A percentile compares a stretch with the other conserved stretches of the same genome.
Evolutionary conservation across 2,329 filamentous ascomycete species (phyloP).

Genomic region (Thelonectria rubi): DNA sequence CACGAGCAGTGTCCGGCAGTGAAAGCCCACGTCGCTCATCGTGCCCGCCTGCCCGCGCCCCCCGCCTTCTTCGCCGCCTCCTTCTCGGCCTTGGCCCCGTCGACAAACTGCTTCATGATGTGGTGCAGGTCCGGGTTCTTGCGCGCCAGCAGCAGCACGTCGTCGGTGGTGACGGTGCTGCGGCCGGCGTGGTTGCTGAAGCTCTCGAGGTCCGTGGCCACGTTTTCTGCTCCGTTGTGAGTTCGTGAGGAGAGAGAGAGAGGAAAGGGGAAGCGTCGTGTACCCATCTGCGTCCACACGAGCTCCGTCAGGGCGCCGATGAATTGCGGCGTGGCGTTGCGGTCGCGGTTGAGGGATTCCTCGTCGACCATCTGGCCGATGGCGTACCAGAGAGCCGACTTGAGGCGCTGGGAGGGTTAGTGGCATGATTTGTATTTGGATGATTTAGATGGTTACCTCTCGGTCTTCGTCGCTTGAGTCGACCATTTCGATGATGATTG

Average conservation of each 20-base stretch:
- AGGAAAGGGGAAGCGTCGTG: not conserved
- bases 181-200: constrained; percentile 80
- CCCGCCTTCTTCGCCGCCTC: constrained; percentile 39
- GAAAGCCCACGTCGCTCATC: no score
- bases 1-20: no score
- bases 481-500: constrained; percentile 41
- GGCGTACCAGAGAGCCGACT: constrained; percentile 84
- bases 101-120: constrained; percentile 76
- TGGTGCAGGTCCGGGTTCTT: constrained; percentile 86
- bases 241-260: not conserved
- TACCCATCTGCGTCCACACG: constrained; percentile 87
- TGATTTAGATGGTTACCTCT: constrained; percentile 44
- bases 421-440: not conserved
- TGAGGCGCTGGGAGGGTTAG: constrained; percentile 69
- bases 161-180: constrained; percentile 81
- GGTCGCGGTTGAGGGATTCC: constrained; percentile 67
- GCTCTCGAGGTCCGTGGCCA: constrained; percentile 65
- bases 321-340: constrained; percentile 92
- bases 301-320: constrained; percentile 87
- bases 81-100: constrained; percentile 62
- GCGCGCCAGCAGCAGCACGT: constrained; percentile 86
- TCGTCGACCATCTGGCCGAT: constrained; percentile 91
- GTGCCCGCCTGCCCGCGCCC: constrained; percentile 48
- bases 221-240: constrained; percentile 55
- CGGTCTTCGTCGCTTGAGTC: constrained; percentile 48